These are phyloP conservation scores for Saccharomycopsis fibuligera DNA, from an alignment of 805 yeast genomes.

Conservation along the genomic window DNA sequence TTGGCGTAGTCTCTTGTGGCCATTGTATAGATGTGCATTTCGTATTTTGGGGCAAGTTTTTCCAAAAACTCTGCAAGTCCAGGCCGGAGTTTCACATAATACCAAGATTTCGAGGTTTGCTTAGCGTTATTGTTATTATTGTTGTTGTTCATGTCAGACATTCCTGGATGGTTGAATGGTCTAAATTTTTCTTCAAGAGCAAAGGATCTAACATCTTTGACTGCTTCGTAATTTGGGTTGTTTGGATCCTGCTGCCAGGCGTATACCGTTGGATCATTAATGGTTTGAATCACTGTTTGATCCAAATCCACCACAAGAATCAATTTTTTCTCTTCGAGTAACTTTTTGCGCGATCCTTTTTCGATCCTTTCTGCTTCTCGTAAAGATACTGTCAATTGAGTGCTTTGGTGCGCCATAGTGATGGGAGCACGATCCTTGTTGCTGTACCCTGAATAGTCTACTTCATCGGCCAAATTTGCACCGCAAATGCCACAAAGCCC, in stretches of 20 bases:
- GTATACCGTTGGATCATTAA: slow-evolving; percentile 95
- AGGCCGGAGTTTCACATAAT: slow-evolving; percentile 88
- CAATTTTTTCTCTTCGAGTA: slow-evolving; percentile 58
- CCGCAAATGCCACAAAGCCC: slow-evolving; percentile 96
- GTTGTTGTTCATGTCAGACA: background rate
- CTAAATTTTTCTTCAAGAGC: slow-evolving; percentile 62
- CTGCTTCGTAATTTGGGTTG: slow-evolving; percentile 79
- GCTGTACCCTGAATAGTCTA: slow-evolving; percentile 48
- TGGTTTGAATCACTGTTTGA: slow-evolving; percentile 96
- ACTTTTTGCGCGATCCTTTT: slow-evolving; percentile 51
- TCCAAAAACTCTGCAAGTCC: slow-evolving; percentile 72
- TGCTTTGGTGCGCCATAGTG: slow-evolving; percentile 82
- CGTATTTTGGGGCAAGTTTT: slow-evolving; percentile 59
- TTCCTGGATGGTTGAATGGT: no score
- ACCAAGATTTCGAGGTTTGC: slow-evolving; percentile 56
- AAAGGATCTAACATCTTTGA: slow-evolving; percentile 76
- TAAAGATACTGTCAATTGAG: slow-evolving; percentile 74
- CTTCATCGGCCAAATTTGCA: slow-evolving; percentile 58
- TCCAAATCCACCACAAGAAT: slow-evolving; percentile 94
- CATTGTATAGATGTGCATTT: slow-evolving; percentile 95
- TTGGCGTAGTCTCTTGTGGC: slow-evolving; percentile 92
- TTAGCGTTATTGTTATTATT: slow-evolving; percentile 29
- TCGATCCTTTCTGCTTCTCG: slow-evolving; percentile 86
- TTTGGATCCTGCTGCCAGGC: slow-evolving; percentile 88
- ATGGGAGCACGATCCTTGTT: slow-evolving; percentile 70